Base-by-base conservation (phyloP, 176 grass and related monocot species). In the Otatea glauca region DNA sequence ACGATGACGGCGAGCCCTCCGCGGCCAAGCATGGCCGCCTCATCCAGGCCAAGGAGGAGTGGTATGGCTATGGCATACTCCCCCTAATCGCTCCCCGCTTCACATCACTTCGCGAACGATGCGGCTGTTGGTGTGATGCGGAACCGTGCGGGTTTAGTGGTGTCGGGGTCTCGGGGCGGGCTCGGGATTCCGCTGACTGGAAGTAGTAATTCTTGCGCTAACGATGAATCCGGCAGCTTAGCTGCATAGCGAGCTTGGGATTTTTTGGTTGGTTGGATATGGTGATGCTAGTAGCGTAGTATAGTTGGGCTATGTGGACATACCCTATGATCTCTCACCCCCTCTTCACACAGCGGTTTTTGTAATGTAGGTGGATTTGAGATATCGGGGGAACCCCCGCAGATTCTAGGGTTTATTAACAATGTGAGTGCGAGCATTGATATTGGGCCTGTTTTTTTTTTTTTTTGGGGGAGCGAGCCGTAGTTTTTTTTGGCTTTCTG, bases 41-140 rank as follows among this genome's bases (percentile, higher is more conserved):
- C 81, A 72, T 84, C 65, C 82, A 68, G 39, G 88, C 83, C 68
- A 97, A 94, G 75, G 90, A 86, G 80, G 77, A 88, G 18, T 97
- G 94, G 94, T 97, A 80, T 48, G 39, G 38, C 56, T 65, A 10
- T 5, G 10, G 14, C 9, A 29, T 55, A 2, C 38, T 34, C 10
- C 63, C 70, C 63, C 7, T 49, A 24, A 1, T 77, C 13, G 65
- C 42, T 14, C 48, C 20, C 77, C n/a, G 0, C 70, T 84, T 84
- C 48, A 0, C 42, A 5, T 38, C 51, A 14, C 61, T 84, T 9
- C 20, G 60, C 68, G 73, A 61, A 38, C 2, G 76, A 78, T 6
- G 27, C 14, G 44, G 68, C 5, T 14, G 79, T 53, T 12, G 18
- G 14, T 83, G 45, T 9, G 2, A 47, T 2, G 43, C 45, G 9